Evolutionary conservation across 306 rosid species (phyloP).

Genomic region (Cicer yamashitae): DNA sequence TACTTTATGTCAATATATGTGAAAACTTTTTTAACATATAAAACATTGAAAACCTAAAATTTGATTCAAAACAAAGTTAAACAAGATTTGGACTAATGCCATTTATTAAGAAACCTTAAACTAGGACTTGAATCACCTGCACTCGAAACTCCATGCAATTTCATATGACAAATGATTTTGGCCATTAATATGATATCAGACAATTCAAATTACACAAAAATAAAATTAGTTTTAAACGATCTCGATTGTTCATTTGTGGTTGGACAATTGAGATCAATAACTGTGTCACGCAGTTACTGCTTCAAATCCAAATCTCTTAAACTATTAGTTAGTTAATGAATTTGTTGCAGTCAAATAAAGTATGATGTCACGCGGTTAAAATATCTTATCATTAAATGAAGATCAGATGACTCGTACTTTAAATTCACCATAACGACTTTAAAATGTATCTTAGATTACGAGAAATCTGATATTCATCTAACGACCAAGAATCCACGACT

Average conservation of each 20-base stretch:
- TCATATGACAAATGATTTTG: too few relatives aligned
- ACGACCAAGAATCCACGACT: too few relatives aligned
- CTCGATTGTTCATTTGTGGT: too few relatives aligned
- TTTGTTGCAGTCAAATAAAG: neutral
- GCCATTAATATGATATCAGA: too few relatives aligned
- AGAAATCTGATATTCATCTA: too few relatives aligned
- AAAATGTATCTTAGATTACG: neutral
- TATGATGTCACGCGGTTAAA: neutral
- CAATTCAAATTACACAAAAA: too few relatives aligned
- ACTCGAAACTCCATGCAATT: too few relatives aligned
- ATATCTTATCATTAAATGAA: neutral
- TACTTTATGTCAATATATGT: neutral
- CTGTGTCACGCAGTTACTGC: too few relatives aligned
- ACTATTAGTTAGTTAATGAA: neutral
- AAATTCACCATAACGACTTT: neutral
- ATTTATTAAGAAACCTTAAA: neutral
- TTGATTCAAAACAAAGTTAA: neutral
- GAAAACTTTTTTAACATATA: neutral
- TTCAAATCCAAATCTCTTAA: too few relatives aligned
- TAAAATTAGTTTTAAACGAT: too few relatives aligned
- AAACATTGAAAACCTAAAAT: neutral
- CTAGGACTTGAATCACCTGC: too few relatives aligned
- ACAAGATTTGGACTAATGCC: constrained; percentile 1
- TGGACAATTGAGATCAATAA: too few relatives aligned
- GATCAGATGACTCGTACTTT: neutral